A percentile compares a stretch with the other conserved stretches of the same genome.
Conservation (phyloP, 352 stramenopile species). For the Aphanomyces euteiches region DNA sequence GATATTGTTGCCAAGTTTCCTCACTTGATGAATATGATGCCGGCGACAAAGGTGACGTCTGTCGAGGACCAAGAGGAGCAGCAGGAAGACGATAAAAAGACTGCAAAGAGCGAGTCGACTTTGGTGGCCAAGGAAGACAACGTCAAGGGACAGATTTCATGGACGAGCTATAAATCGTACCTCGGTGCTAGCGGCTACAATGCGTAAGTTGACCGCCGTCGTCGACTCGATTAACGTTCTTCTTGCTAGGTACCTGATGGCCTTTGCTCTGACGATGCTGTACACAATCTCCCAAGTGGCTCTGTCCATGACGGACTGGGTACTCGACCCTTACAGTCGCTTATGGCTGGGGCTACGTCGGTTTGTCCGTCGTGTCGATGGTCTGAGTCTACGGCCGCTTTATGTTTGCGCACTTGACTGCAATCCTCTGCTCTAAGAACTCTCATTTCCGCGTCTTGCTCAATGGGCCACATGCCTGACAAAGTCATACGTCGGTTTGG, state of each 20-base stretch:
- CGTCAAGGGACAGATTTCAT: slow-evolving; percentile 36
- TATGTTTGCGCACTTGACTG: background rate
- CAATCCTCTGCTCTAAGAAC: slow-evolving; percentile 10
- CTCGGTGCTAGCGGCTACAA: slow-evolving; percentile 39
- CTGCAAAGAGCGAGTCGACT: background rate
- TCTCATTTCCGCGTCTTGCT: slow-evolving; percentile 5
- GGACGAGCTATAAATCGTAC: slow-evolving; percentile 38
- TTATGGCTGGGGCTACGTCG: slow-evolving; percentile 11
- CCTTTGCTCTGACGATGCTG: background rate
- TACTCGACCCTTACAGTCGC: background rate
- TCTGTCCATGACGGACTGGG: slow-evolving; percentile 20
- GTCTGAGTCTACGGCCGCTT: background rate
- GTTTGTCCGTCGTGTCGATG: background rate
- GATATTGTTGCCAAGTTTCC: slow-evolving; percentile 17
- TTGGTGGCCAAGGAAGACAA: slow-evolving; percentile 37
- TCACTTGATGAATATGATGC: slow-evolving; percentile 17
- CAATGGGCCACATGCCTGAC: slow-evolving; percentile 18
- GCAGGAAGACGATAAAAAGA: background rate
- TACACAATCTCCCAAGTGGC: slow-evolving; percentile 1
- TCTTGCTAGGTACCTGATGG: background rate
- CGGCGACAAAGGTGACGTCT: slow-evolving; percentile 12
- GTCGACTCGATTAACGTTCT: too few species aligned
- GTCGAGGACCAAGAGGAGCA: background rate
- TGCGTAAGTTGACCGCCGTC: background rate
- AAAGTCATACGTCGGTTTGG: slow-evolving; percentile 35